Evolutionary conservation across 495 filamentous ascomycete species (phyloP).

Genomic region (Aspergillus sclerotiicarbonarius): DNA sequence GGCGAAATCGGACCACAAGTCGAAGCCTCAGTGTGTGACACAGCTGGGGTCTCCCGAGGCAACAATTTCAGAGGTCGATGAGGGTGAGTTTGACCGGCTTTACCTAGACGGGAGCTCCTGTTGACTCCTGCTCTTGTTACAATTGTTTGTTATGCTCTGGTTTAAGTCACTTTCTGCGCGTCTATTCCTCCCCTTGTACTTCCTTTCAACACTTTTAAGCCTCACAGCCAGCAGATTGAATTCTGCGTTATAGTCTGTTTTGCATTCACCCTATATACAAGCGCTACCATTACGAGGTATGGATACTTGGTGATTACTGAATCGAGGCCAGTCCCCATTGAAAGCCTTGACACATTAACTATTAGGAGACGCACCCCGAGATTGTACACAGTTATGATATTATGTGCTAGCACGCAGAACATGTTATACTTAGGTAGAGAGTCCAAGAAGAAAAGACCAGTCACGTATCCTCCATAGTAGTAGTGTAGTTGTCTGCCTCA

Average conservation of each 20-base stretch:
- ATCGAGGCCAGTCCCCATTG: neutral
- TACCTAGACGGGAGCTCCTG: constrained; percentile 32
- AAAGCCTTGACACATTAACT: neutral
- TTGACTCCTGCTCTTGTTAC: constrained; percentile 10
- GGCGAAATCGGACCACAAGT: constrained; percentile 2
- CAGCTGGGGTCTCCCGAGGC: constrained; percentile 28
- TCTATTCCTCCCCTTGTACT: constrained; percentile 3
- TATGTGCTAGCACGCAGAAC: neutral
- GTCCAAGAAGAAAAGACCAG: neutral
- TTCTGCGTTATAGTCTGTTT: neutral
- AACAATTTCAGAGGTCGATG: constrained; percentile 34
- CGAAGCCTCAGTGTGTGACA: constrained; percentile 13
- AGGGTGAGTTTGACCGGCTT: constrained; percentile 30
- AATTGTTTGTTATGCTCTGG: neutral
- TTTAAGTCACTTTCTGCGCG: neutral
- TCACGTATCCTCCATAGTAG: neutral
- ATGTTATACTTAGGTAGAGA: neutral
- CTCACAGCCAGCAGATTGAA: neutral
- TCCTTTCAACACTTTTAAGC: neutral
- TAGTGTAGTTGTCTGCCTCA: neutral
- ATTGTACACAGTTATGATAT: neutral
- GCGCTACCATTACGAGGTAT: neutral
- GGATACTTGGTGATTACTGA: neutral
- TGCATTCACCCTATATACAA: neutral
- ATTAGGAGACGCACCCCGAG: neutral